Conservation (phyloP, 805 yeast genomes). For the Ogataea nitratoaversa region DNA sequence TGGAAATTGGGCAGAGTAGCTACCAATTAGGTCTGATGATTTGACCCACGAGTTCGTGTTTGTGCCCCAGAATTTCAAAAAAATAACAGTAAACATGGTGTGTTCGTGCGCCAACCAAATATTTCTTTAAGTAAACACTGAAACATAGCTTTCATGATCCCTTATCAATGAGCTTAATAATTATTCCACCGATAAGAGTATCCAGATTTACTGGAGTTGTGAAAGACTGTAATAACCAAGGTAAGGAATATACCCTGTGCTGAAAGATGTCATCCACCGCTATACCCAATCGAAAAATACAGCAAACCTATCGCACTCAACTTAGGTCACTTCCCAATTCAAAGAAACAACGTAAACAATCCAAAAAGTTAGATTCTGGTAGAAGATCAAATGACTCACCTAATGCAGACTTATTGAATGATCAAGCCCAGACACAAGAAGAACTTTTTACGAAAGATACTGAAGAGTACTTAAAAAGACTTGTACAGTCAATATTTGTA, state of each 20-base stretch:
- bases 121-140: too few species aligned
- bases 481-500: conserved; percentile 16
- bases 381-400: background rate
- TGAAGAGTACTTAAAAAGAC: conserved; percentile 19
- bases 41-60: too few species aligned
- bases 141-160: too few species aligned
- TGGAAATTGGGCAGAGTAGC: too few species aligned
- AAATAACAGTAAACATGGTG: background rate
- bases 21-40: too few species aligned
- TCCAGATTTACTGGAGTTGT: too few species aligned
- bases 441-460: conserved; percentile 16
- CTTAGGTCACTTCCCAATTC: conserved; percentile 1
- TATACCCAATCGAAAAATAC: background rate
- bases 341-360: background rate
- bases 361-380: background rate
- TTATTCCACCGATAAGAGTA: too few species aligned
- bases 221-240: too few species aligned
- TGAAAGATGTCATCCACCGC: background rate
- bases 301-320: background rate
- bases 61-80: background rate
- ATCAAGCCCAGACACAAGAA: background rate
- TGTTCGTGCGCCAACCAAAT: too few species aligned
- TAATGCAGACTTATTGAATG: too few species aligned
- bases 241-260: background rate
- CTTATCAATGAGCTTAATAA: too few species aligned